These are phyloP conservation scores for Cyberlindnera maritima DNA, from an alignment of 805 yeast genomes.

Conservation along the genomic window DNA sequence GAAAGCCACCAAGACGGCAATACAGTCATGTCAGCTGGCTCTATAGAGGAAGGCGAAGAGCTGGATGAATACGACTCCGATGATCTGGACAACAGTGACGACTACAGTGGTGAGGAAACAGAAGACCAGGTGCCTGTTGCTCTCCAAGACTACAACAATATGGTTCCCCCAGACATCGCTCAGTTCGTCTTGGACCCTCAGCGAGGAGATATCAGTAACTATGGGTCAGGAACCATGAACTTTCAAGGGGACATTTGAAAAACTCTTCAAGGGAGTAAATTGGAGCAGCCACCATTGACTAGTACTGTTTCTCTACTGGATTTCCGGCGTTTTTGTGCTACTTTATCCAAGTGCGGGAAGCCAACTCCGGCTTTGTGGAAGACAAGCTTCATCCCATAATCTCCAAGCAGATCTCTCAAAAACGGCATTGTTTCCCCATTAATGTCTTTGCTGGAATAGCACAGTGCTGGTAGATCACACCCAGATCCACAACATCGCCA, in stretches of 20 bases:
- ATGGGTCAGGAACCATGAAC: neutral
- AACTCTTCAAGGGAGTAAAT: no score
- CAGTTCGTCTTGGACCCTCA: slow-evolving; percentile 10
- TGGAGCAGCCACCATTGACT: no score
- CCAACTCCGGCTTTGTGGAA: slow-evolving; percentile 10
- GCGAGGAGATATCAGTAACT: slow-evolving; percentile 2
- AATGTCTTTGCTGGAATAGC: no score
- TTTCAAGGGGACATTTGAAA: neutral
- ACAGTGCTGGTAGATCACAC: no score
- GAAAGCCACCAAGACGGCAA: neutral
- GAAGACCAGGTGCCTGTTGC: neutral
- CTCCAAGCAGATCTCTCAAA: neutral
- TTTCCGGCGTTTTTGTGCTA: no score
- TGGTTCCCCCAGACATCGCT: slow-evolving; percentile 5
- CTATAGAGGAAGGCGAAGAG: neutral
- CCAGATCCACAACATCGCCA: no score
- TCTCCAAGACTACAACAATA: neutral
- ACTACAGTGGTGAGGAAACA: neutral
- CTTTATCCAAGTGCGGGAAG: neutral
- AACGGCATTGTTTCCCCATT: no score
- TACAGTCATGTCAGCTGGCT: neutral
- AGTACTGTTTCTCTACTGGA: no score
- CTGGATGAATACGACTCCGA: slow-evolving; percentile 6
- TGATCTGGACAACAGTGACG: slow-evolving; percentile 4
- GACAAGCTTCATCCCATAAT: neutral